Evolutionary conservation across 345 rosid genomes (phyloP), one percentile per base, ranked within the genome.

Genomic region (Heritiera littoralis): DNA sequence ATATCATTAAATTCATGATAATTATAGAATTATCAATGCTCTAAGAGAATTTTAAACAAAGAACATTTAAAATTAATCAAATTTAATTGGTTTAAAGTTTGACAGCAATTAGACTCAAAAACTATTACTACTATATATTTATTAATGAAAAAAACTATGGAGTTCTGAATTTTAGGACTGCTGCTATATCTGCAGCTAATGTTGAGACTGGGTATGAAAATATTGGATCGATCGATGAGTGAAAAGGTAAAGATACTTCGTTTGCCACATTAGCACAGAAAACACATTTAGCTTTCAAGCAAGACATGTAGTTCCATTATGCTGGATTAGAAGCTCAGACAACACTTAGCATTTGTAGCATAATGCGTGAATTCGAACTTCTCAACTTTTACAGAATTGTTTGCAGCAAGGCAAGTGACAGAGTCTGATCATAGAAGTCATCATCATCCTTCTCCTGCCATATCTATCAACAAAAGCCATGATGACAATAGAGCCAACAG

Each of bases 401-500:
- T 14, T 1, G 96, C 72, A 3, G 97, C 92, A 13, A 93, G 94
- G 80, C 89, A 89, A 45, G 80, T 0, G 7, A 91, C 89, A 23
- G 80, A 93, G 86, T 2, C 97, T 92, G 28, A 85, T 41, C 94
- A 95, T 85, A 8, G 98, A 95, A 52, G 93, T 65, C 15, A 95
- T 82, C 98, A 93, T 91, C 59, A 95, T 35, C 83, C 83, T 89
- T 76, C 92, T 85, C 82, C 99, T 89, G 13, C 99, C 99, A 20
- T 87, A 91, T 69, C 93, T 80, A 70, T 93, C 98, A 2, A 95
- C 96, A 67, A 87, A 89, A 74, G 76, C 40, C 96, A 93, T 90
- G 55, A 98, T 95, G 38, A 89, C 85, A 5, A 95, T 61, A 12
- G 99, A 84, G n/a, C 98, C 97, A 1, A 91, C 1, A 0, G 94